These are phyloP conservation scores for Aspergillus puulaauensis DNA, from an alignment of 2,329 filamentous ascomycete species.

Conservation along the genomic window DNA sequence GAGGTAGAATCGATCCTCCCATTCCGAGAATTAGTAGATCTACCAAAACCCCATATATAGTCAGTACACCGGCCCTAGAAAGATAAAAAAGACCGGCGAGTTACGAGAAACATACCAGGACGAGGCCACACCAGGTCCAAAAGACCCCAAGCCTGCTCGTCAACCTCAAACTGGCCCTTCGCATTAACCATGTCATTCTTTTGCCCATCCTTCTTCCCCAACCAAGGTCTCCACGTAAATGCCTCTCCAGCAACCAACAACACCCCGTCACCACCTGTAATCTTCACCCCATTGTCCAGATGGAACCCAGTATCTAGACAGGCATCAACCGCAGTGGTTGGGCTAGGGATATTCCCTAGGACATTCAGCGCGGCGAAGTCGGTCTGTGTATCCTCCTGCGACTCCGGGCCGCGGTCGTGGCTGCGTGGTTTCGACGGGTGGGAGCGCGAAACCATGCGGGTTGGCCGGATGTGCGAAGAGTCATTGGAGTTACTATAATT, in stretches of 20 bases:
- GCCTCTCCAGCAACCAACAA: constrained; percentile 83
- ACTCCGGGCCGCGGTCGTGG: constrained; percentile 61
- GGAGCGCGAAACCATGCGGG: constrained; percentile 32
- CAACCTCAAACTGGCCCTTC: constrained; percentile 80
- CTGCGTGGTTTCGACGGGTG: constrained; percentile 40
- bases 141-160: constrained; percentile 68
- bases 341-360: constrained; percentile 70
- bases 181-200: constrained; percentile 62
- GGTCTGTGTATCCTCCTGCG: constrained; percentile 62
- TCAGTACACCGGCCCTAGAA: background rate
- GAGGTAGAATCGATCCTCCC: constrained; percentile 70
- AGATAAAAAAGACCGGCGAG: constrained; percentile 1
- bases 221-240: constrained; percentile 86
- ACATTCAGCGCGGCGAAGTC: constrained; percentile 79
- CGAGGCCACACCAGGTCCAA: constrained; percentile 81
- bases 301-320: constrained; percentile 82
- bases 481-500: constrained; percentile 22
- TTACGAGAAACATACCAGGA: constrained; percentile 63
- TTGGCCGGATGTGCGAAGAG: constrained; percentile 18
- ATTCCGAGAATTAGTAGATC: constrained; percentile 73
- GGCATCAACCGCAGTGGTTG: constrained; percentile 79
- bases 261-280: constrained; percentile 68
- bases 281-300: constrained; percentile 74
- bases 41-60: background rate
- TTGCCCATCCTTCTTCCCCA: constrained; percentile 39